Conservation (phyloP, 495 filamentous ascomycete species). For the Hypoxylon subgilvum region DNA sequence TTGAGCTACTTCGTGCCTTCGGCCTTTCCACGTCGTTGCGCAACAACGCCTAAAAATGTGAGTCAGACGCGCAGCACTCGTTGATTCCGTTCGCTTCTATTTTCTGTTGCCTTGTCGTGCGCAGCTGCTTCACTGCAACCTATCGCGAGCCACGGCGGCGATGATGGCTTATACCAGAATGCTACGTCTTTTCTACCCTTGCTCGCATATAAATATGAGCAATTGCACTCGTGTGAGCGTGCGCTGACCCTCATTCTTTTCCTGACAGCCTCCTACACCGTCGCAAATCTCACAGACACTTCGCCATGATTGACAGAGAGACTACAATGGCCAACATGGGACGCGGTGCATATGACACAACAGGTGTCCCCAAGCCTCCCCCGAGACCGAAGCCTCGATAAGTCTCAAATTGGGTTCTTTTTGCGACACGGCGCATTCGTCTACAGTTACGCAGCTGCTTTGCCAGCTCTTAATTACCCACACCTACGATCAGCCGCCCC, state of each 20-base stretch:
- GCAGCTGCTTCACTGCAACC: conserved; percentile 23
- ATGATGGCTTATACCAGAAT: conserved; percentile 25
- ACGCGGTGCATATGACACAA: conserved; percentile 64
- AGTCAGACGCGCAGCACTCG: conserved; percentile 48
- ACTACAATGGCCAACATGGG: conserved; percentile 58
- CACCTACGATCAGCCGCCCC: conserved; percentile 11
- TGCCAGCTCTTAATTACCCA: conserved; percentile 23
- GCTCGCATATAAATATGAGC: conserved; percentile 19
- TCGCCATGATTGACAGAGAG: conserved; percentile 56
- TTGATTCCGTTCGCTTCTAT: conserved; percentile 26
- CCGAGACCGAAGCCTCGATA: conserved; percentile 59
- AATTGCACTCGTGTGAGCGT: conserved; percentile 5
- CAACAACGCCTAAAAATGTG: conserved; percentile 46
- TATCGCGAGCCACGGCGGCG: conserved; percentile 22
- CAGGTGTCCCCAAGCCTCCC: conserved; percentile 61
- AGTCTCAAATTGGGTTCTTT: conserved; percentile 19
- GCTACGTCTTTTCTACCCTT: not conserved
- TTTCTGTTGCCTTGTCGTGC: conserved; percentile 25
- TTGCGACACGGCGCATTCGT: conserved; percentile 14
- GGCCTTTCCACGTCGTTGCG: conserved; percentile 41
- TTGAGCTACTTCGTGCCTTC: conserved; percentile 24
- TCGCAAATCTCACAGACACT: conserved; percentile 21
- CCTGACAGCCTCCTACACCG: conserved; percentile 1
- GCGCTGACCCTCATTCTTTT: conserved; percentile 37
- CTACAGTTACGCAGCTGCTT: not conserved